phyloP scores from a whole-genome alignment of 2,329 filamentous ascomycete species.

The Eutypa lata region DNA sequence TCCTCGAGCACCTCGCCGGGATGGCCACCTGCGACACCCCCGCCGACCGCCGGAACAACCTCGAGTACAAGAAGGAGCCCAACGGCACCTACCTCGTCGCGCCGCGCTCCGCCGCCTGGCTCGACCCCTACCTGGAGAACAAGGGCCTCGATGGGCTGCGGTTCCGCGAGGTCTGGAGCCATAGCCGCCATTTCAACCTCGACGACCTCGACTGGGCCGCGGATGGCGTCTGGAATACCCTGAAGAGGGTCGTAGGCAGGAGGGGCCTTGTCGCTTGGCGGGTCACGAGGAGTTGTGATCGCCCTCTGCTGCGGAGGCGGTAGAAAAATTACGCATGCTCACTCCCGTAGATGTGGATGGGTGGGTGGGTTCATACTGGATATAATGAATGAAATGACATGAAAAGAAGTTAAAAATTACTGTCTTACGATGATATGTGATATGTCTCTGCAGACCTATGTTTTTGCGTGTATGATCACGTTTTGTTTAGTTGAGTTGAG shows the following conservation, averaged over 20 bases:
- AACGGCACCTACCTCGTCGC: constrained; percentile 70
- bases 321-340: background rate
- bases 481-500: too few species aligned
- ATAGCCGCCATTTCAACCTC: constrained; percentile 67
- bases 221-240: constrained; percentile 70
- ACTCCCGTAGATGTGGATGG: too few species aligned
- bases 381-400: too few species aligned
- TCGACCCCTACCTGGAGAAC: constrained; percentile 61
- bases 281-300: constrained; percentile 59
- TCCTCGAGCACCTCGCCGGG: constrained; percentile 57
- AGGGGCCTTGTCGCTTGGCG: constrained; percentile 62
- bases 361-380: too few species aligned
- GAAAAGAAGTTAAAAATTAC: too few species aligned
- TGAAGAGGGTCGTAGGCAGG: constrained; percentile 64
- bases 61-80: constrained; percentile 56
- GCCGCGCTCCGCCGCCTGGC: constrained; percentile 66
- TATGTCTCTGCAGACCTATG: too few species aligned
- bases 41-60: constrained; percentile 48
- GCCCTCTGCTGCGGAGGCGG: constrained; percentile 2
- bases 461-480: too few species aligned
- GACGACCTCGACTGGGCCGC: constrained; percentile 79
- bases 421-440: too few species aligned
- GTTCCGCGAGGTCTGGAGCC: constrained; percentile 69
- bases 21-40: constrained; percentile 62
- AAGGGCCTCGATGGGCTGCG: constrained; percentile 57